Evolutionary conservation across 1,139 yeast species (phyloP), one percentile per base, ranked within the genome.

Genomic region (Candida sp.): DNA sequence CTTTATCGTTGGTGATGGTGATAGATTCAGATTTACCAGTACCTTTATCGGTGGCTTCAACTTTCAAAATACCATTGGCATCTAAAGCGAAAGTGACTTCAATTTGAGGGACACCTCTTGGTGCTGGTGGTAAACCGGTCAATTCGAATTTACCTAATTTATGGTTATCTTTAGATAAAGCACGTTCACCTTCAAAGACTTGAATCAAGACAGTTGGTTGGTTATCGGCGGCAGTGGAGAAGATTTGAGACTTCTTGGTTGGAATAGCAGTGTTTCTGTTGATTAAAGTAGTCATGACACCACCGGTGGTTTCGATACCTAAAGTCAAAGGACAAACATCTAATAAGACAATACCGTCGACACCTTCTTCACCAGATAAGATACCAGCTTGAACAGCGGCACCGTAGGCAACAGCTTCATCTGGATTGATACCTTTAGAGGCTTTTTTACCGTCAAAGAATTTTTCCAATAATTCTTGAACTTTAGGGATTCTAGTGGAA

Each of bases 401-500:
- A 66, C 79, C 79, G 58, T 73, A 73, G 36, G 79, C 79, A 56
- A 74, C 79, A 52, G 79, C 79, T 63, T 74, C 79, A 73, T 90
- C 97, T 48, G 97, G 97, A 77, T 90, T 90, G 63, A 90, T 89
- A 73, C 96, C 95, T 79, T 88, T 89, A 54, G 95, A 84, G 45
- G 95, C 93, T 75, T 89, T 87, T 80, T 90, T 90, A 60, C 96
- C 96, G 64, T 85, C 85, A 70, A 90, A 90, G 81, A 73, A 89
- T 55, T 81, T 78, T 72, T 90, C 96, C 55, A 90, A 79, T 58
- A 90, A 78, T 70, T 87, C 87, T 77, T 88, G 97, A 54, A 90
- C 96, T 79, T 89, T 90, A 72, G 97, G 97, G 75, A 90, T 90
- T 82, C 97, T 89, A 49, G 97, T 90, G 40, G 97, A 90, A 73